A percentile compares a stretch with the other conserved stretches of the same genome.
phyloP scores from a whole-genome alignment of 78 protist genomes.

The Dictyostelium firmibasis region DNA sequence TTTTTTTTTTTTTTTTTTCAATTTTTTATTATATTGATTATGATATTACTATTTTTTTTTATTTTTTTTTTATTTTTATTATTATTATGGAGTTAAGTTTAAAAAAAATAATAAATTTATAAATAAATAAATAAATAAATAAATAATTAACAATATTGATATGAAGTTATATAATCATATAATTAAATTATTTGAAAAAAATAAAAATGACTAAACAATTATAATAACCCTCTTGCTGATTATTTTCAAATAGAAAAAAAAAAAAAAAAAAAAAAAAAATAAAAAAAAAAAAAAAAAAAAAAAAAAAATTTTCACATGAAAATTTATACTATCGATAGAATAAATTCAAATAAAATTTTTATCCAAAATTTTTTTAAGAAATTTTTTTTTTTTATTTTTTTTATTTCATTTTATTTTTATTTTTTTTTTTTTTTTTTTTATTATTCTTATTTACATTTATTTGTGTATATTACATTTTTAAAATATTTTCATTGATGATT shows the following conservation, averaged over 20 bases:
- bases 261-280: too few relatives aligned
- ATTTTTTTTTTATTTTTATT: too few relatives aligned
- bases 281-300: too few relatives aligned
- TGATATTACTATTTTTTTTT: too few relatives aligned
- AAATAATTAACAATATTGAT: neutral
- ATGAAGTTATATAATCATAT: neutral
- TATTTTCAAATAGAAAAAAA: neutral
- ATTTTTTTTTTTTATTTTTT: neutral
- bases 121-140: too few relatives aligned
- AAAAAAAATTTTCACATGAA: neutral
- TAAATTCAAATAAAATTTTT: neutral
- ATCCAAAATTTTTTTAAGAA: neutral
- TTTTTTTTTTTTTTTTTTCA: neutral
- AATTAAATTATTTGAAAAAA: neutral
- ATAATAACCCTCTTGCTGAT: neutral
- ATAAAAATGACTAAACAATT: neutral
- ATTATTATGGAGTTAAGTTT: neutral
- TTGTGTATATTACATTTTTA: neutral
- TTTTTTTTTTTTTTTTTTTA: neutral
- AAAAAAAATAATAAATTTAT: too few relatives aligned
- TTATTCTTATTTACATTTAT: neutral
- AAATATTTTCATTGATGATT: neutral
- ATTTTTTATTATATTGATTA: too few relatives aligned
- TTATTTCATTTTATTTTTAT: neutral
- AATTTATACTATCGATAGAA: neutral